Conservation (phyloP, 2,329 filamentous ascomycete species). For the Plenodomus biglobosus region DNA sequence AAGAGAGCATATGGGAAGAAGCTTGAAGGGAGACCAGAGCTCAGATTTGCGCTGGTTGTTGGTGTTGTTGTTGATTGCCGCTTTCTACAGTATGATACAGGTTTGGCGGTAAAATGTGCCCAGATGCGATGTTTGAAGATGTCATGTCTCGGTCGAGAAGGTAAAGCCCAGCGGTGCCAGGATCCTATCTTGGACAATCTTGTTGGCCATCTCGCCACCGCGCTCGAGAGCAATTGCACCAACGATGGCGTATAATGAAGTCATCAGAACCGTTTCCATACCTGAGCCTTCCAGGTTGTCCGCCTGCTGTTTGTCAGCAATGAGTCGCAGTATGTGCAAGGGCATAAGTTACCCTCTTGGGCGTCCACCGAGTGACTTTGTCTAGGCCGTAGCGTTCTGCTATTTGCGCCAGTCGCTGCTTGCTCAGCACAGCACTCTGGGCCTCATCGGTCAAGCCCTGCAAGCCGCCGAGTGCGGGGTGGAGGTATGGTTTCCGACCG, state of each 20-base stretch:
- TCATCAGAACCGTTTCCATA: slow-evolving; percentile 70
- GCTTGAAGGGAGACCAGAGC: background rate
- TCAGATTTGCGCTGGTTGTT: background rate
- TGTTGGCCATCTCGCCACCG: slow-evolving; percentile 75
- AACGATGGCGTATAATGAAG: slow-evolving; percentile 80
- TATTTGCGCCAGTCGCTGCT: slow-evolving; percentile 66
- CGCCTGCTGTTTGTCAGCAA: slow-evolving; percentile 48
- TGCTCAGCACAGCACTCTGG: slow-evolving; percentile 64
- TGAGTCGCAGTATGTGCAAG: background rate
- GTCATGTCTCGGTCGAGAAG: slow-evolving; percentile 23
- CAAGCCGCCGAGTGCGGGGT: slow-evolving; percentile 71
- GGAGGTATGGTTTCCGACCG: slow-evolving; percentile 66
- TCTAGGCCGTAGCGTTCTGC: slow-evolving; percentile 70
- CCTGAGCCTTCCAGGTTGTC: slow-evolving; percentile 73
- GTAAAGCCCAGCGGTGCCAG: slow-evolving; percentile 53
- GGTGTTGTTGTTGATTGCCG: background rate
- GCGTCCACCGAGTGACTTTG: slow-evolving; percentile 84
- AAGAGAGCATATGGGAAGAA: too few relatives aligned
- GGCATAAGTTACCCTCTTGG: slow-evolving; percentile 65
- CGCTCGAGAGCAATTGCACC: slow-evolving; percentile 88
- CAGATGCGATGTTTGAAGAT: background rate
- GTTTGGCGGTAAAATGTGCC: background rate
- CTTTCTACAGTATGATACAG: background rate
- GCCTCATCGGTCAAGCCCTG: slow-evolving; percentile 67
- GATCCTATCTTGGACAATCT: slow-evolving; percentile 75